Evolutionary conservation across 192 early-diverging fungal genomes (phyloP).

Genomic region (Coemansia sp.): DNA sequence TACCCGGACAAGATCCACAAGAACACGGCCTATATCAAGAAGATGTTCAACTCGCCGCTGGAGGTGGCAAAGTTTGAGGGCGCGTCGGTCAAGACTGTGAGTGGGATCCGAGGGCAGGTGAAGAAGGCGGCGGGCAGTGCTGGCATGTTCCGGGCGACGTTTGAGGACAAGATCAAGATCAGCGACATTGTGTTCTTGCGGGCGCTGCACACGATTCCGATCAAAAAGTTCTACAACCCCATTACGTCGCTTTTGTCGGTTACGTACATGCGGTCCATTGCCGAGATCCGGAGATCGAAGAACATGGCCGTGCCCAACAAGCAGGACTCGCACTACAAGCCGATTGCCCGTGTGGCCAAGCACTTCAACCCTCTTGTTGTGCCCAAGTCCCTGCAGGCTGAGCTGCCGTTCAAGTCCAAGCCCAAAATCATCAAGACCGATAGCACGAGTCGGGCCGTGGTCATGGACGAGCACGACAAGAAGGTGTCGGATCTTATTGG

Average conservation of each 20-base stretch:
- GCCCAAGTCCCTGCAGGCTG: conserved; percentile 75
- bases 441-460: conserved; percentile 67
- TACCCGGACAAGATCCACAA: conserved; percentile 92
- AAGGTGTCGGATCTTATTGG: conserved; percentile 81
- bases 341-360: conserved; percentile 71
- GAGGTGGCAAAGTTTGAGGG: conserved; percentile 99
- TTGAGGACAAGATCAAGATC: conserved; percentile 96
- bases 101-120: conserved; percentile 96
- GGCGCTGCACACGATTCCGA: conserved; percentile 95
- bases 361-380: conserved; percentile 81
- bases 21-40: conserved; percentile 96
- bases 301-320: conserved; percentile 67
- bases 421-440: conserved; percentile 62
- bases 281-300: conserved; percentile 75
- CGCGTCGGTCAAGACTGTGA: conserved; percentile 91
- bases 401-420: conserved; percentile 86
- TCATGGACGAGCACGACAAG: conserved; percentile 89
- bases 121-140: conserved; percentile 88
- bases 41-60: conserved; percentile 95
- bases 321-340: conserved; percentile 85
- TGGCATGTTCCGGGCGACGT: conserved; percentile 93
- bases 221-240: conserved; percentile 96
- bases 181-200: conserved; percentile 97
- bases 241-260: conserved; percentile 91
- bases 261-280: conserved; percentile 86